A percentile compares a stretch with the other conserved stretches of the same genome.
Conservation (phyloP, 805 yeast species). For the Starmera quercuum region DNA sequence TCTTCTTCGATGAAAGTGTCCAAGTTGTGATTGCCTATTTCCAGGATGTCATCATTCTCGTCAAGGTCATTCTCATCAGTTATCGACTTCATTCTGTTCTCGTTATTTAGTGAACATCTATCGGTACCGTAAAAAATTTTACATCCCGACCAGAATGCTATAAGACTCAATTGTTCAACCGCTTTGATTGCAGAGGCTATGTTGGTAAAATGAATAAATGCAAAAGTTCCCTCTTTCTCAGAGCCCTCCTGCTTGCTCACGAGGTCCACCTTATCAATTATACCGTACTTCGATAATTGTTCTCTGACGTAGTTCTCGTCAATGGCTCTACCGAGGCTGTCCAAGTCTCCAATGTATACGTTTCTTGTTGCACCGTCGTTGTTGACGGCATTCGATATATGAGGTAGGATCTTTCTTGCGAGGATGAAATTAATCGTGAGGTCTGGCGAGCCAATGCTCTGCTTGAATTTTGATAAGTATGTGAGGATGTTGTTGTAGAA, state of each 20-base stretch:
- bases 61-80: slow-evolving; percentile 51
- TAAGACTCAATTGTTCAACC: slow-evolving; percentile 67
- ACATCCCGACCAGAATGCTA: slow-evolving; percentile 59
- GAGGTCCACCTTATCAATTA: slow-evolving; percentile 55
- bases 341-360: slow-evolving; percentile 76
- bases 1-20: slow-evolving; percentile 2
- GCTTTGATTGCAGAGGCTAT: slow-evolving; percentile 80
- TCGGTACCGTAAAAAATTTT: slow-evolving; percentile 90
- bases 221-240: slow-evolving; percentile 32
- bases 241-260: slow-evolving; percentile 44
- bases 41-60: slow-evolving; percentile 83
- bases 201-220: slow-evolving; percentile 83
- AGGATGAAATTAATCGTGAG: slow-evolving; percentile 27
- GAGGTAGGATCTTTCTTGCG: slow-evolving; percentile 19
- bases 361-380: slow-evolving; percentile 91
- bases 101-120: slow-evolving; percentile 53
- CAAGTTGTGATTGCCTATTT: slow-evolving; percentile 52
- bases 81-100: slow-evolving; percentile 6
- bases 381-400: slow-evolving; percentile 38
- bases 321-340: slow-evolving; percentile 33
- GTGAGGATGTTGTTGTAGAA: slow-evolving; percentile 30
- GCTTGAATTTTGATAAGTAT: slow-evolving; percentile 26
- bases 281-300: slow-evolving; percentile 51
- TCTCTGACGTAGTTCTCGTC: slow-evolving; percentile 33
- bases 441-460: slow-evolving; percentile 29